phyloP scores from a whole-genome alignment of 345 rosid species.

The Physaria fendleri region DNA sequence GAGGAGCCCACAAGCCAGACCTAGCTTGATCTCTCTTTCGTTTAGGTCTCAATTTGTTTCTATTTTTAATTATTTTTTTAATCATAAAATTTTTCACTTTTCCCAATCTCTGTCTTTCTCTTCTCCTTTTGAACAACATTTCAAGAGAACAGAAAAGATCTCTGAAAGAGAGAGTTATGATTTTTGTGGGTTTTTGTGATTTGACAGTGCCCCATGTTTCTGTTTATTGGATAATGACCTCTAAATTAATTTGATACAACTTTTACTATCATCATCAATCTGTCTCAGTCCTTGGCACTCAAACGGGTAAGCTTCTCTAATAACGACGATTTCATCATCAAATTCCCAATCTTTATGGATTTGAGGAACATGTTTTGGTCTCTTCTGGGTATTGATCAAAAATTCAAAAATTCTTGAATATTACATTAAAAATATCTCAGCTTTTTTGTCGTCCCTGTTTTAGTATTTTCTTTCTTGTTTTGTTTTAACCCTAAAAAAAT shows the following conservation, averaged over 20 bases:
- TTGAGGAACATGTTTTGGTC: constrained; percentile 3
- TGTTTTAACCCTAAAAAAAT: not conserved
- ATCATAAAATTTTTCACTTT: constrained; percentile 15
- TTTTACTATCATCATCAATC: not conserved
- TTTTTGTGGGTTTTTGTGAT: constrained; percentile 4
- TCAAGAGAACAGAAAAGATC: constrained; percentile 10
- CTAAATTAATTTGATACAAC: not conserved
- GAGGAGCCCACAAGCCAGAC: constrained; percentile 51
- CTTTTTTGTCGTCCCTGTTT: constrained; percentile 31
- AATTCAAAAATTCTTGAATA: not conserved
- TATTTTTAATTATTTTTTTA: not conserved
- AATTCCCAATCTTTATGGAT: not conserved
- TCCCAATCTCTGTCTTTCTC: constrained; percentile 22
- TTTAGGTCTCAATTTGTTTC: constrained; percentile 6
- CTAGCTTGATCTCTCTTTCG: constrained; percentile 49
- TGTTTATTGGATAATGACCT: constrained; percentile 26
- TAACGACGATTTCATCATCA: not conserved
- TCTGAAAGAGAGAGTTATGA: constrained; percentile 4
- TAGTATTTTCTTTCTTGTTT: not conserved
- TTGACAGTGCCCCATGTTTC: constrained; percentile 33
- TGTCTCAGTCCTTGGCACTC: constrained; percentile 5
- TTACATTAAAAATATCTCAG: constrained; percentile 20
- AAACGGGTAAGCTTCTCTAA: constrained; percentile 4
- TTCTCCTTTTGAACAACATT: not conserved
- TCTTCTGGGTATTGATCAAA: constrained; percentile 24